Base-by-base conservation (phyloP, 2,329 filamentous ascomycete genomes). In the Fusarium miscanthi region DNA sequence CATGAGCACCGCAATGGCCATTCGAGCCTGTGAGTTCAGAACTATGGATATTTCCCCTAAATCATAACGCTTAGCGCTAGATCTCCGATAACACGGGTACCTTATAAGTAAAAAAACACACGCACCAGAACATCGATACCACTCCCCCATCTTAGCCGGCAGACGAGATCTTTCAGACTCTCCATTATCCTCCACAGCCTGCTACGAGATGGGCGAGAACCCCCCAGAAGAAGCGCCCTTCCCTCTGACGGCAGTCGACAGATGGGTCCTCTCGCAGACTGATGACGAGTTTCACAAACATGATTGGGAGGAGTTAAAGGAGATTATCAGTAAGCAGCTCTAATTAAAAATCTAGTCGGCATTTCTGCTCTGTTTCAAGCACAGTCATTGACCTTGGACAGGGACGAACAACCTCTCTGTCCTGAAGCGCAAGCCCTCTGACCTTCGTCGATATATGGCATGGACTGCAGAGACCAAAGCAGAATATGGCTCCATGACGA, bases 351-450 rank as follows among this genome's bases (percentile, higher is more conserved):
- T 45, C 64, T 53, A n/a, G 42, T 56, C 33, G 17, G 37, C 21
- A 46, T 45, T 27, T 45, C 23, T 38, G 23, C 30, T 46, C 54
- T 59, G n/a, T 40, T 57, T 35, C 40, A 33, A 48, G 37, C 30
- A 14, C 23, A 48, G 45, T 38, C 45, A 67, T 68, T 78, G 45
- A 79, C 58, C 64, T 37, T 8, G 23, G 37, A 25, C 43, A 89
- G 85, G 81, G 57, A 82, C 79, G 58, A 91, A 91, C 77, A 83
- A 91, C 40, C 90, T 98, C 66, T 89, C 92, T 70, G 86, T 88
- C 30, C 91, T 98, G 75, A 93, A 94, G 79, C 89, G 95, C 41
- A 90, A 91, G 64, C 94, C 95, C 3, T 94, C 92, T 31, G 92
- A 97, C 75, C 85, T 97, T 67, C 88, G 92, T 59, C 88, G 88